These are phyloP conservation scores for Xylariaceae sp. DNA, from an alignment of 2,329 filamentous ascomycete species.

Conservation along the genomic window DNA sequence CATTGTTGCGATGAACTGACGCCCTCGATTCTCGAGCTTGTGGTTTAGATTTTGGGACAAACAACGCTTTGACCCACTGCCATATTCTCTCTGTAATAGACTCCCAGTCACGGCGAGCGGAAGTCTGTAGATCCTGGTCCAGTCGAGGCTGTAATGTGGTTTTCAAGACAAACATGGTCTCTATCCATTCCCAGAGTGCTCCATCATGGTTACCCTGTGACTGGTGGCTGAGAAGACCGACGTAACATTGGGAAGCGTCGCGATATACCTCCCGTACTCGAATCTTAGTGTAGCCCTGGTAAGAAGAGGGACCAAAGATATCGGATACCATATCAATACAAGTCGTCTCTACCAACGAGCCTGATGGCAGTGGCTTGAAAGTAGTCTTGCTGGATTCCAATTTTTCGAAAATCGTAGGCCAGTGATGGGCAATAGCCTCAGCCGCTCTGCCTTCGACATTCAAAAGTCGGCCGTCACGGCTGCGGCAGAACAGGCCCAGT, in stretches of 20 bases:
- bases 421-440: not conserved
- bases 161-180: constrained; percentile 6
- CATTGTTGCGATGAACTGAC: not conserved
- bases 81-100: not conserved
- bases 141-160: constrained; percentile 10
- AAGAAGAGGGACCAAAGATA: not conserved
- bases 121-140: not conserved
- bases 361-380: not conserved
- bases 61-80: not conserved
- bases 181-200: constrained; percentile 15
- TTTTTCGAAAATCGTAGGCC: constrained; percentile 9
- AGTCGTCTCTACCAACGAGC: not conserved
- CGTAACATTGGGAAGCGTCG: constrained; percentile 3
- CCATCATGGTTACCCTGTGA: not conserved
- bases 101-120: not conserved
- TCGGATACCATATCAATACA: not conserved
- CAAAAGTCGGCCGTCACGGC: constrained; percentile 12
- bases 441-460: constrained; percentile 10
- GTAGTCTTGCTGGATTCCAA: not conserved
- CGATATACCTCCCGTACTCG: constrained; percentile 17
- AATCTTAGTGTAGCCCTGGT: not conserved
- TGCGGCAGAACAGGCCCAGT: constrained; percentile 13
- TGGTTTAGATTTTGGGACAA: too few species aligned
- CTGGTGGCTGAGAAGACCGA: constrained; percentile 5
- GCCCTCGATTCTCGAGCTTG: not conserved